Base-by-base conservation (phyloP, 1,284 basidiomycete genomes). In the Xerocomus nothofagi region DNA sequence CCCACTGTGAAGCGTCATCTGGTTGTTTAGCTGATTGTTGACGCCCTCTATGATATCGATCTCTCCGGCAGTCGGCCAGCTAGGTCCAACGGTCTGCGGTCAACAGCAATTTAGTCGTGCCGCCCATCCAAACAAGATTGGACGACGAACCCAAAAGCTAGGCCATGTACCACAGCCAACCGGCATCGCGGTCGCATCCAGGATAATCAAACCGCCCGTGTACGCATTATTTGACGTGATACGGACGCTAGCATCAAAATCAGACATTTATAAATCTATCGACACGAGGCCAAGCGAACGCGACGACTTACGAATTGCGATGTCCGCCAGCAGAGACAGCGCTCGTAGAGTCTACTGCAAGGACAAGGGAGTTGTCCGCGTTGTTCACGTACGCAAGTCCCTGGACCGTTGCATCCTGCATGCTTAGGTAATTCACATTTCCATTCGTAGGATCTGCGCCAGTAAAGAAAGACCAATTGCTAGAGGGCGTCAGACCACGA, bases 101-200 rank as follows among this genome's bases (percentile, higher is more conserved):
- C 23, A 31, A 23, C 14, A 17, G 7, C 8, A 33, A 15, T 41
- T 47, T 12, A 47, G 39, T 14, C 5, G 17, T 5, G 11, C 11
- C 3, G 4, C 23, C 10, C 12, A 12, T 17, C 7, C 10, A 32
- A 20, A 38, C 20, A 37, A 59, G 15, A 14, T 4, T 7, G 18
- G 31, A 23, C 2, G 31, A 71, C 79, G 69, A 77, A 90, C 17
- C 91, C 89, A 40, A 9, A 64, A 60, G 33, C 50, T 52, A 11
- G 89, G 90, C 90, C 90, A 93, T 24, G 84, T 78, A 36, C 80
- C 79, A 68, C 88, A 91, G 0, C 91, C 91, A 57, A 80, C 78
- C 4, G 91, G 88, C 82, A 91, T 89, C 21, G 78, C 68, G 38
- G 64, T 71, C 56, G 91, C 77, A 65, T 93, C 89, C 24, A 87